These are phyloP conservation scores for Pseudonitzschia pungens DNA, from an alignment of 108 stramenopile genomes.

Conservation along the genomic window DNA sequence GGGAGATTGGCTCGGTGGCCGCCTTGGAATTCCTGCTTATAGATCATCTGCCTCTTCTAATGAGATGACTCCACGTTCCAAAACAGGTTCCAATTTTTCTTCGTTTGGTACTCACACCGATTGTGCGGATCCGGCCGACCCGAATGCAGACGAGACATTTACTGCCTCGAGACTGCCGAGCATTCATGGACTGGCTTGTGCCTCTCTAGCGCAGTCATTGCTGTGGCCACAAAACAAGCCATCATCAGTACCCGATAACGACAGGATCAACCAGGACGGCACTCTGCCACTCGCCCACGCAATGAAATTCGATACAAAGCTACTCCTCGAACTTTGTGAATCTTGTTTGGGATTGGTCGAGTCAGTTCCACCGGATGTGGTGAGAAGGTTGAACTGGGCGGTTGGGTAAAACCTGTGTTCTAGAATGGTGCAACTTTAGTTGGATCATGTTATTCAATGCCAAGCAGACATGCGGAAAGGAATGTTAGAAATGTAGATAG, in stretches of 20 bases:
- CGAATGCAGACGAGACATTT: not conserved
- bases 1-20: slow-evolving; percentile 33
- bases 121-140: not conserved
- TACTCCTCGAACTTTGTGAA: slow-evolving; percentile 62
- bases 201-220: slow-evolving; percentile 63
- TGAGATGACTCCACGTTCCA: not conserved
- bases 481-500: too few species aligned
- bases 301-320: slow-evolving; percentile 50
- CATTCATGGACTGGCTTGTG: slow-evolving; percentile 68
- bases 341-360: slow-evolving; percentile 73
- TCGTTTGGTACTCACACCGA: not conserved
- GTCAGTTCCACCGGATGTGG: slow-evolving; percentile 56
- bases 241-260: not conserved
- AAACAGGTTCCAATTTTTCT: not conserved
- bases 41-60: not conserved
- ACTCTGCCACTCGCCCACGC: slow-evolving; percentile 29
- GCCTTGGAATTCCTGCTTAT: slow-evolving; percentile 27
- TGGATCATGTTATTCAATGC: too few species aligned
- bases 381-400: not conserved
- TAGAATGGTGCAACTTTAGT: too few species aligned
- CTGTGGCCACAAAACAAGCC: slow-evolving; percentile 51
- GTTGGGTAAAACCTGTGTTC: too few species aligned
- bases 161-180: slow-evolving; percentile 4
- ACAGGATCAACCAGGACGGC: slow-evolving; percentile 25
- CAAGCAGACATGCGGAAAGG: too few species aligned